phyloP scores from a whole-genome alignment of 345 rosid species.

The Cardamine chenopodiifolia region DNA sequence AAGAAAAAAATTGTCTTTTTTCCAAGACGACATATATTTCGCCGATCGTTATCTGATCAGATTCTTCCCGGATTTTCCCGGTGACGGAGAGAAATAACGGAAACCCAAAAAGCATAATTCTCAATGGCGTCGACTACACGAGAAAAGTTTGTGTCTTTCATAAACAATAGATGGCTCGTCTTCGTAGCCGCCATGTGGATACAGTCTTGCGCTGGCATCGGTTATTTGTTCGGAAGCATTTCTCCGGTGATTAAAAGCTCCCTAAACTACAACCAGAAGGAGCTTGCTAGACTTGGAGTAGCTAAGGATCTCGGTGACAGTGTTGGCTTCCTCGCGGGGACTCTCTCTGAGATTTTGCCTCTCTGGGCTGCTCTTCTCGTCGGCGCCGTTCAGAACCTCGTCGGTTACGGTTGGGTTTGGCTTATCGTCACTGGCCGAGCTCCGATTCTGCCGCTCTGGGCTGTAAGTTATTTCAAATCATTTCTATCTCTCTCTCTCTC shows the following conservation, averaged over 20 bases:
- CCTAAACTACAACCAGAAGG: slow-evolving; percentile 77
- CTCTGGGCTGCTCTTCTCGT: slow-evolving; percentile 92
- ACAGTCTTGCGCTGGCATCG: slow-evolving; percentile 92
- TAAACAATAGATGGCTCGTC: slow-evolving; percentile 91
- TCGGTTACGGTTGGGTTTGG: slow-evolving; percentile 99
- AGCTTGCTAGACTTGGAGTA: slow-evolving; percentile 83
- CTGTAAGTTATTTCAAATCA: slow-evolving; percentile 61
- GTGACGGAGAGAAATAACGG: background rate
- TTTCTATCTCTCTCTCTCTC: background rate
- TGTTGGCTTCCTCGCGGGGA: slow-evolving; percentile 95
- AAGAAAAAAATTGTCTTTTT: background rate
- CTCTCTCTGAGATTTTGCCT: slow-evolving; percentile 83
- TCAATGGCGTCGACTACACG: slow-evolving; percentile 50
- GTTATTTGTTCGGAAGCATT: slow-evolving; percentile 92
- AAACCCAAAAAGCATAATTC: background rate
- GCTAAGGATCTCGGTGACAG: slow-evolving; percentile 98
- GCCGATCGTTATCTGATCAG: slow-evolving; percentile 21
- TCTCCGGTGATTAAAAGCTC: slow-evolving; percentile 96
- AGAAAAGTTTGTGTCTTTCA: slow-evolving; percentile 56
- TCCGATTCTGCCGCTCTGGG: slow-evolving; percentile 88
- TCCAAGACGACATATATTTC: background rate
- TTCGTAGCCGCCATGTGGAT: slow-evolving; percentile 99
- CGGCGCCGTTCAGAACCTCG: slow-evolving; percentile 84
- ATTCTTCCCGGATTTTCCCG: background rate
- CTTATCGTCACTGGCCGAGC: slow-evolving; percentile 73